Evolutionary conservation across 495 filamentous ascomycete species (phyloP), one percentile per base, ranked within the genome.

Genomic region (Poronia punctata): DNA sequence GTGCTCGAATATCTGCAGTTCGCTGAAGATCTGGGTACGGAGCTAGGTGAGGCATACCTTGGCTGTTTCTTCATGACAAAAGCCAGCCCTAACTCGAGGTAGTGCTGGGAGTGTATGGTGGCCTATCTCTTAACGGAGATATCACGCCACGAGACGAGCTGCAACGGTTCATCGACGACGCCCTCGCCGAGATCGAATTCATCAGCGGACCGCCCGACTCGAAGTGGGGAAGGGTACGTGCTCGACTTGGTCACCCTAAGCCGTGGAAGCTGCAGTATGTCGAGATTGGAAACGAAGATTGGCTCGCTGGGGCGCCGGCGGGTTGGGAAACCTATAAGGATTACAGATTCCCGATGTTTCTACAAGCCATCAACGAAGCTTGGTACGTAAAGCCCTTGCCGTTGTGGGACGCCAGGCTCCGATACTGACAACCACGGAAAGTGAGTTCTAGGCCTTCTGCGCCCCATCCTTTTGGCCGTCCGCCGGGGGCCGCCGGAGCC

Each of bases 231-330:
- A 64, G 71, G 7, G 52, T 74, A 7, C 72, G 80, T 25, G 76
- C 74, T 10, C 45, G 61, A 7, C 64, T 78, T 7, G 80, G 79
- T 8, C 68, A 79, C 40, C 60, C 69, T 2, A 61, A 76, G 23
- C 78, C 80, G 4, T 83, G 70, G 61, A 61, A 49, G 15, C 60
- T 83, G 37, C 67, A 66, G 36, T 79, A 72, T 38, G 75, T 82
- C 23, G 80, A 82, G 52, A 68, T 84, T 48, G 80, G 80, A 18
- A 83, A 83, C 46, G 78, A 84, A 51, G 79, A 83, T 38, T 75
- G 68, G 53, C 72, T 80, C 12, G 60, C 63, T n/a, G 57, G 57
- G 2, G 48, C 57, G 6, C 48, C 60, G 3, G 24, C 38, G 1
- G 50, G 64, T 6, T 59, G 53, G 45, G 53, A 59, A 5, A 61